Evolutionary conservation across 305 asterid genomes (phyloP).

Genomic region (Striga hermonthica): DNA sequence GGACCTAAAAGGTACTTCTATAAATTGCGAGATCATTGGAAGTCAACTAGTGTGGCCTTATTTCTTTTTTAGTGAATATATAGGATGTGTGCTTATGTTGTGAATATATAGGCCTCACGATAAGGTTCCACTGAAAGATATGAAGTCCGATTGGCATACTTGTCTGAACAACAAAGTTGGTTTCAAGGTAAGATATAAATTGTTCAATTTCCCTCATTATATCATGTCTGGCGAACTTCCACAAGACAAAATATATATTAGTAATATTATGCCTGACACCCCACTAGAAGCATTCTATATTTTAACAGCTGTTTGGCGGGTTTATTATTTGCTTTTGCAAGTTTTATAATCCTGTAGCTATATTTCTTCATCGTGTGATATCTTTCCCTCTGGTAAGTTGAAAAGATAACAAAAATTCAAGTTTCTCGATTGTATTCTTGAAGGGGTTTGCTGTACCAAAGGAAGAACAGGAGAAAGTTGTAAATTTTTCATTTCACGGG

Average conservation of each 20-base stretch:
- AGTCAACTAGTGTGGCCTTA: background rate
- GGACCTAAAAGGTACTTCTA: slow-evolving; percentile 56
- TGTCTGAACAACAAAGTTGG: slow-evolving; percentile 53
- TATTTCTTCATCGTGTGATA: too few species aligned
- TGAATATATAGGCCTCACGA: slow-evolving; percentile 54
- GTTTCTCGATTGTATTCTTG: slow-evolving; percentile 14
- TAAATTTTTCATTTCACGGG: slow-evolving; percentile 46
- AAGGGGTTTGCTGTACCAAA: slow-evolving; percentile 64
- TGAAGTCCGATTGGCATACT: slow-evolving; percentile 63
- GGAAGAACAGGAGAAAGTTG: slow-evolving; percentile 57
- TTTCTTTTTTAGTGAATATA: background rate
- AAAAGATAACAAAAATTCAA: background rate
- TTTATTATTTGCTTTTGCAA: too few species aligned
- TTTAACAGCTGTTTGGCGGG: too few species aligned
- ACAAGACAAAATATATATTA: background rate
- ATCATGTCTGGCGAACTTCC: slow-evolving; percentile 2
- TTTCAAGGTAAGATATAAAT: slow-evolving; percentile 45
- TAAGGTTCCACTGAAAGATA: slow-evolving; percentile 51
- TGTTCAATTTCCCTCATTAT: background rate
- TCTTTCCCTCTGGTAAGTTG: too few species aligned
- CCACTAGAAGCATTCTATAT: too few species aligned
- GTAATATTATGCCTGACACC: too few species aligned
- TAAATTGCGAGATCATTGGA: background rate
- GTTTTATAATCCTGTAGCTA: too few species aligned
- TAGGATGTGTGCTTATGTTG: slow-evolving; percentile 13